Conservation (phyloP, 139 green algal genomes). For the Limnomonas spitsbergensis region DNA sequence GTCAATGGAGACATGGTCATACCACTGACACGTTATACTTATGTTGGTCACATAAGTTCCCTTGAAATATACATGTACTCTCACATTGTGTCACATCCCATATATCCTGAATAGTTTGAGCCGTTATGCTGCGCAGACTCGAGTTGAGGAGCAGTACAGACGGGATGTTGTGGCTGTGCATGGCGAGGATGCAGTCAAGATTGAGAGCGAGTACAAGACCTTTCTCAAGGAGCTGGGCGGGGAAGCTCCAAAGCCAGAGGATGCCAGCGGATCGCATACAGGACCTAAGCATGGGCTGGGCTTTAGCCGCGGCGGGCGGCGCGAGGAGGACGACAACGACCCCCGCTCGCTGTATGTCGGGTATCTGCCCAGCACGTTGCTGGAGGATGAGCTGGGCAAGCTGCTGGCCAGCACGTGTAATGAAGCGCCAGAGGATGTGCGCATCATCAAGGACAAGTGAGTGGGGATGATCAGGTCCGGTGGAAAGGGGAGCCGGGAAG, state of each 20-base stretch:
- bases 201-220: slow-evolving; percentile 85
- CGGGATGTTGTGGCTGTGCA: slow-evolving; percentile 48
- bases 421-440: neutral
- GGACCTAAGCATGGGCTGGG: neutral
- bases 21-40: too few relatives aligned
- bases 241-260: slow-evolving; percentile 18
- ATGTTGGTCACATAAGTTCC: too few relatives aligned
- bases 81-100: too few relatives aligned
- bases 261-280: neutral
- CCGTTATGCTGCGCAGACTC: neutral
- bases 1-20: too few relatives aligned
- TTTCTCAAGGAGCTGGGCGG: slow-evolving; percentile 87
- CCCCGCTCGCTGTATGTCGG: neutral
- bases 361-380: neutral
- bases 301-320: slow-evolving; percentile 29
- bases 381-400: neutral
- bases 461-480: neutral
- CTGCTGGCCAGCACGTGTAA: neutral
- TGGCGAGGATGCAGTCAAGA: slow-evolving; percentile 45
- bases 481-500: neutral
- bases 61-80: too few relatives aligned
- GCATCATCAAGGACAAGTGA: slow-evolving; percentile 50
- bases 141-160: slow-evolving; percentile 67
- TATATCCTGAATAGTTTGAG: too few relatives aligned
- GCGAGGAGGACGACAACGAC: slow-evolving; percentile 18